Base-by-base conservation (phyloP, 108 stramenopile genomes). In the Skeletonema marinoi region DNA sequence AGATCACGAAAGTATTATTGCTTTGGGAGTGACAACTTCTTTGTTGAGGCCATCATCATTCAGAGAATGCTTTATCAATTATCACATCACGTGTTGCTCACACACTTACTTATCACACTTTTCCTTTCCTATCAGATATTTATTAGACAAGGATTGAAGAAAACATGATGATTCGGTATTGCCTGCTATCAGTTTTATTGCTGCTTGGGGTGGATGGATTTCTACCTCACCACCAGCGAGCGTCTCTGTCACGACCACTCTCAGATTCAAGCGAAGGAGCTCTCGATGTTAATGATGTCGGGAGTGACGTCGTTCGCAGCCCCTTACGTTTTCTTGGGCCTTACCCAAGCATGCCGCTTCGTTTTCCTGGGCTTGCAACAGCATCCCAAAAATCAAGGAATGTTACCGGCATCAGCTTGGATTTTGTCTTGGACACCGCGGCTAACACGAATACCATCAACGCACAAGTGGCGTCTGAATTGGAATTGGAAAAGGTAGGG, bases 361-460 rank as follows among this genome's bases (percentile, higher is more conserved):
- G 85, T 30, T 93, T 93, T 71, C 92, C 92, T 11, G 65, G 83
- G 19, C 80, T 93, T 35, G 81, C 88, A 19, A 93, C 92, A n/a
- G 33, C 84, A 4, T 68, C 85, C 12, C 92, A 93, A 71, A 82
- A 85, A 13, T 63, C 75, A 21, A 81, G 77, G 12, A 89, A 89
- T 70, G 73, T 81, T 13, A 83, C 88, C 1, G 92, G 92, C 2
- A 65, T 93, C 11, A 71, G 71, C 58, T 78, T 93, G 35, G 92
- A 93, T 73, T 93, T 91, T 70, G 78, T 91, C 0, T 38, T 93
- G 3, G 92, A 90, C 70, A 93, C 92, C 11, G 92, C 87, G 3
- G 87, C 92, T 17, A 93, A 93, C 62, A 80, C 80, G 35, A 93
- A 93, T 56, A 93, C 90, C 13, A 86, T 93, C 30, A 86, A 90